phyloP scores from a whole-genome alignment of 495 filamentous ascomycete species.

The Tuber calosporum region DNA sequence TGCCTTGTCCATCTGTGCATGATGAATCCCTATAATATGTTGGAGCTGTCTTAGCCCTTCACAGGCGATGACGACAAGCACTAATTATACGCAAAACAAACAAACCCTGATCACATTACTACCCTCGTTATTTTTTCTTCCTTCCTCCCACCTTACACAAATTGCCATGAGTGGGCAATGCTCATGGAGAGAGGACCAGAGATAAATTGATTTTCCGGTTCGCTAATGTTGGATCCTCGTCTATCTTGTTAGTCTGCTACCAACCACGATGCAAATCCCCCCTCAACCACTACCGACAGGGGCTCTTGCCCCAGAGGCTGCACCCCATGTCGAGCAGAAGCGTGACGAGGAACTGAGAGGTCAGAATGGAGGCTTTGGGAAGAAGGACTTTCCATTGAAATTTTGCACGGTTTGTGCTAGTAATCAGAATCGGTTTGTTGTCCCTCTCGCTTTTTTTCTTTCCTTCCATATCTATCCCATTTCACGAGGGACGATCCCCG shows the following conservation, averaged over 20 bases:
- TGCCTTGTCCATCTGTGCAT: conserved; percentile 36
- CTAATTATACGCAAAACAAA: conserved; percentile 51
- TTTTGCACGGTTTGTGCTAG: conserved; percentile 99
- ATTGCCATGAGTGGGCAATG: conserved; percentile 12
- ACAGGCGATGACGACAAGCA: conserved; percentile 49
- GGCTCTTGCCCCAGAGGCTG: conserved; percentile 1
- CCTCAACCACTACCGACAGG: conserved; percentile 15
- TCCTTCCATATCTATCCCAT: not conserved
- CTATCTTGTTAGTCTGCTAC: conserved; percentile 10
- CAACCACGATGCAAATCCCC: conserved; percentile 24
- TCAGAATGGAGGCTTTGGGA: conserved; percentile 12
- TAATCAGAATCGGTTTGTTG: conserved; percentile 78
- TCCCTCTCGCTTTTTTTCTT: not conserved
- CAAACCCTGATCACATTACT: conserved; percentile 43
- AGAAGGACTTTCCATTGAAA: conserved; percentile 65
- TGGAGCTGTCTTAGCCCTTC: conserved; percentile 92
- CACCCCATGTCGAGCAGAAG: conserved; percentile 4
- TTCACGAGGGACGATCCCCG: not conserved
- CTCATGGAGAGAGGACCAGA: conserved; percentile 24
- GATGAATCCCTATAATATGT: conserved; percentile 63
- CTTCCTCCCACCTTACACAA: conserved; percentile 12
- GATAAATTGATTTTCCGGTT: not conserved
- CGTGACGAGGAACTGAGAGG: not conserved
- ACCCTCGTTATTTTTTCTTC: conserved; percentile 42
- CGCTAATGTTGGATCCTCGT: conserved; percentile 1